These are phyloP conservation scores for Fonsecaea pedrosoi DNA, from an alignment of 2,329 filamentous ascomycete species.

Conservation along the genomic window DNA sequence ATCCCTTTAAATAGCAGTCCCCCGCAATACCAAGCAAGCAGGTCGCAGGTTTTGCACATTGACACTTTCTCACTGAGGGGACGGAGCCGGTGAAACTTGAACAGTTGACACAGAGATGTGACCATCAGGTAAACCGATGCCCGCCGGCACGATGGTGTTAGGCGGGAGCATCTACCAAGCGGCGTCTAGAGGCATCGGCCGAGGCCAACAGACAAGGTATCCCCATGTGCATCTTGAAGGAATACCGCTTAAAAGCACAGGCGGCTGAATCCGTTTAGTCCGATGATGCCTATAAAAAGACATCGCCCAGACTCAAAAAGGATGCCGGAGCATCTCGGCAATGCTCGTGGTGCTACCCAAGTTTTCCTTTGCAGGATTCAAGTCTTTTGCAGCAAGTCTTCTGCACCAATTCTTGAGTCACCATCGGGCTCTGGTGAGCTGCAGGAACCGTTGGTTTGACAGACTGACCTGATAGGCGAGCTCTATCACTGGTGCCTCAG, in stretches of 20 bases:
- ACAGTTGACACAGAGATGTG: slow-evolving; percentile 11
- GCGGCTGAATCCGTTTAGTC: slow-evolving; percentile 7
- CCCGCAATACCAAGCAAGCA: background rate
- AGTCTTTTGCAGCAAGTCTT: background rate
- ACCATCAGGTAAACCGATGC: background rate
- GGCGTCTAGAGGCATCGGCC: background rate
- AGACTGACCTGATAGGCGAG: background rate
- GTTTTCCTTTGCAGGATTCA: background rate
- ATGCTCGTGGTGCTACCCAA: background rate
- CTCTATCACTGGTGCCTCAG: background rate
- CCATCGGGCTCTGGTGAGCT: background rate
- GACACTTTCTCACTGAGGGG: background rate
- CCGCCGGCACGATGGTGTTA: background rate
- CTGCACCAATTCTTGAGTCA: background rate
- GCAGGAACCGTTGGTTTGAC: background rate
- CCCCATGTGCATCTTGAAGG: background rate
- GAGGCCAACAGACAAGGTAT: slow-evolving; percentile 4
- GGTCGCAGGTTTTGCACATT: background rate
- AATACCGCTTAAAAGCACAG: slow-evolving; percentile 1
- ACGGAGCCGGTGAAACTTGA: background rate
- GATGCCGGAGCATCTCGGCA: slow-evolving; percentile 3
- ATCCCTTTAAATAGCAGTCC: background rate
- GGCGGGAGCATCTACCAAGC: background rate
- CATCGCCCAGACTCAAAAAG: slow-evolving; percentile 3
- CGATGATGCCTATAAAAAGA: slow-evolving; percentile 21